Conservation (phyloP, 2,329 filamentous ascomycete species). For the Seiridium cupressi region DNA sequence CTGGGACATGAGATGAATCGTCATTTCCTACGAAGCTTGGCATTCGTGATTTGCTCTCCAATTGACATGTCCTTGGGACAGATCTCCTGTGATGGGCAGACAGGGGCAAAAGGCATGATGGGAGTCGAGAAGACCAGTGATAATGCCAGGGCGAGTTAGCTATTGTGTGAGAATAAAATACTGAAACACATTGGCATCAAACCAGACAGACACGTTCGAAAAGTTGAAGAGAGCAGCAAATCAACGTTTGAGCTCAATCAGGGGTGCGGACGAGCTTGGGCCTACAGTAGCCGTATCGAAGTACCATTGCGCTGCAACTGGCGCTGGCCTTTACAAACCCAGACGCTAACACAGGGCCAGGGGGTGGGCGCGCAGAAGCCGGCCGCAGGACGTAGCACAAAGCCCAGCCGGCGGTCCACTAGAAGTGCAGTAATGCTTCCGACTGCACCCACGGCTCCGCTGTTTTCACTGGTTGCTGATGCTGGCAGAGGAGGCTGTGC, state of each 20-base stretch:
- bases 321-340: neutral
- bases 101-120: neutral
- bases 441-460: neutral
- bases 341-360: too few species aligned
- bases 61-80: neutral
- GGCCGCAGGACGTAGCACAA: neutral
- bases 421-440: neutral
- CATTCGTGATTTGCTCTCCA: neutral
- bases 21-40: slow-evolving; percentile 2
- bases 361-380: neutral
- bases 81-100: neutral
- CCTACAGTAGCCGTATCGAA: neutral
- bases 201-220: neutral
- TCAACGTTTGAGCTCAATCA: slow-evolving; percentile 1
- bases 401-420: neutral
- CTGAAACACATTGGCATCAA: slow-evolving; percentile 4
- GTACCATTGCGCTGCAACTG: neutral
- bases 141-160: neutral
- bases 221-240: neutral
- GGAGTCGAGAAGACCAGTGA: neutral
- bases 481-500: slow-evolving; percentile 5
- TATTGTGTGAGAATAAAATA: neutral
- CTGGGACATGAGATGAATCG: slow-evolving; percentile 5
- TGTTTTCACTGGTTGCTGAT: slow-evolving; percentile 7
- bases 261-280: neutral